These are phyloP conservation scores for Mycena pura DNA, from an alignment of 768 basidiomycete species.

Conservation along the genomic window DNA sequence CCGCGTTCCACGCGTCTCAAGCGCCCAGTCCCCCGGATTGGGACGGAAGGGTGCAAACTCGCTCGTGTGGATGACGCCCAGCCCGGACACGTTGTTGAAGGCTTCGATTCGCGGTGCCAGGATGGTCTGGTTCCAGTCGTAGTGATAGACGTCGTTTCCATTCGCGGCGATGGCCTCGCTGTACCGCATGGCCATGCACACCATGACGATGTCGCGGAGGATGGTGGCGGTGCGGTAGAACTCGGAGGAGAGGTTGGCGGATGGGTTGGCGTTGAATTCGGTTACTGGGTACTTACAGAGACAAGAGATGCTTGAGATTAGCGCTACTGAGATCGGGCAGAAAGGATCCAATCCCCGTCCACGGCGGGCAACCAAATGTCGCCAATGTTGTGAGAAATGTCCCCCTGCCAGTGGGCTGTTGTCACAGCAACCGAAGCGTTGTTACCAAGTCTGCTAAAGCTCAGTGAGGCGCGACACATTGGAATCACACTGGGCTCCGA, in stretches of 20 bases:
- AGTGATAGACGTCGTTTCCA: background rate
- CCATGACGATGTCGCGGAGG: background rate
- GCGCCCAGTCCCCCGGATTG: background rate
- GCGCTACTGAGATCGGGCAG: background rate
- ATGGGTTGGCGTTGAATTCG: background rate
- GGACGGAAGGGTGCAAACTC: background rate
- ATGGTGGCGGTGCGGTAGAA: background rate
- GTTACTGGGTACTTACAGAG: background rate
- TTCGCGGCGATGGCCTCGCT: background rate
- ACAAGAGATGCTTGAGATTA: background rate
- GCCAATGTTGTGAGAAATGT: background rate
- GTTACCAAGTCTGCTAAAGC: too few relatives aligned
- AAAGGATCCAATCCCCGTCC: background rate
- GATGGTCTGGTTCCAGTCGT: slow-evolving; percentile 11
- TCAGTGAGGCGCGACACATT: too few relatives aligned
- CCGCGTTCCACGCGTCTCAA: background rate
- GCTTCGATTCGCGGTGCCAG: background rate
- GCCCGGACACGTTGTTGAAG: background rate
- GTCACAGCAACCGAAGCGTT: too few relatives aligned
- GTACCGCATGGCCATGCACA: background rate
- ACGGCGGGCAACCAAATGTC: background rate
- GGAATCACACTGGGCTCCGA: too few relatives aligned
- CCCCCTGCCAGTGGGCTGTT: too few relatives aligned
- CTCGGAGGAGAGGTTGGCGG: background rate
- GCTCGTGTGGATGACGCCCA: slow-evolving; percentile 6